Evolutionary conservation across 306 rosid genomes (phyloP), one percentile per base, ranked within the genome.

Genomic region (Prunus dulcis): DNA sequence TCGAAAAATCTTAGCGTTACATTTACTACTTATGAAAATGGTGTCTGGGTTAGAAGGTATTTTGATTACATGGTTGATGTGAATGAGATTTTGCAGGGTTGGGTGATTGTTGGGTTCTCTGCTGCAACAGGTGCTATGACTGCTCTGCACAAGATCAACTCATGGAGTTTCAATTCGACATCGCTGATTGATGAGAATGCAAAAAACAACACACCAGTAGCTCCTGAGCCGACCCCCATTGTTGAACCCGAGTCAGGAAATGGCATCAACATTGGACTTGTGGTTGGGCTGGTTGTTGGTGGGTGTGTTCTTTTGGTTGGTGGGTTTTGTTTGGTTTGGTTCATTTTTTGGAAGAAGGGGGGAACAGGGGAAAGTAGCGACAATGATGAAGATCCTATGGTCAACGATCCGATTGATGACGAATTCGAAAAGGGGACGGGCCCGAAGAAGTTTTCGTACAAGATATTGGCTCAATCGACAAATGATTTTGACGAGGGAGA

Each of bases 1-100:
- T 66, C 88, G 1, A 9, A 30, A 1, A 79, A 72, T 61, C 55
- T 82, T 23, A 85, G 82, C 58, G 41, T 85, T 73, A 6, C 52
- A 9, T 79, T 82, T 53, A 79, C 75, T 12, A 81, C 22, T 22
- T 68, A 34, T 25, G 34, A 0, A 8, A 72, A 63, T 60, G 51
- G 18, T 32, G 38, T 13, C n/a, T 3, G 0, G 30, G 53, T 69
- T 0, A 1, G 1, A 28, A 70, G 57, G 22, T 5, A 17, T 23
- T 28, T 86, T 45, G 28, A 38, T 9, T 18, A 34, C 22, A 32
- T 0, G 38, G 65, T 80, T 32, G 47, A 86, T 64, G 27, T 83
- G 3, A 73, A 28, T 8, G 7, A 41, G 6, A 0, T 9, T 25
- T 65, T 86, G 34, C 74, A 80, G 1, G 76, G 71, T n/a, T 15